Base-by-base conservation (phyloP, 352 stramenopile genomes). In the Pythium graminicola region DNA sequence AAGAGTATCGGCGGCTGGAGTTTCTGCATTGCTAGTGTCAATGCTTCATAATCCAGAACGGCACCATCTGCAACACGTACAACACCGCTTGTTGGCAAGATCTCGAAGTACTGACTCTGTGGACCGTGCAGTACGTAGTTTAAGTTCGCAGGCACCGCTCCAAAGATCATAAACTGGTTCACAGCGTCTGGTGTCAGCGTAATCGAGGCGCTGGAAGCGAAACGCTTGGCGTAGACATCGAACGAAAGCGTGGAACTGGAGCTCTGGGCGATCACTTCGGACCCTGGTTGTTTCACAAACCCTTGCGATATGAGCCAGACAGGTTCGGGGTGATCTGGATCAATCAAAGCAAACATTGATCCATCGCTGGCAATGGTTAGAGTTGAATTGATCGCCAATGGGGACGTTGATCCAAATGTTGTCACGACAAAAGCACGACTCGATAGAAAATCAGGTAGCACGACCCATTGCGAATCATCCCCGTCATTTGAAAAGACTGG, bases 1-100 rank as follows among this genome's bases (percentile, higher is more conserved):
- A 49, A 29, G 11, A 60, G 39, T 3, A 22, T 10, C 4, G 49
- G 13, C 13, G 20, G 27, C 2, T 42, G 27, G 9, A 75, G 54
- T 13, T 64, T 60, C 22, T 60, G 49, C 4, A 78, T 56, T 11
- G 35, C 43, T 42, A 77, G 55, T 16, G 54, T 40, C 3, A 78
- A 55, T 11, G 42, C 35, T 50, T 85, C 74, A 28, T 64, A 85
- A 23, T 82, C 70, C 0, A 85, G 47, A 11, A 10, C 11, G 1
- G 43, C 51, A 17, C 19, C 36, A 4, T 44, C 45, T 9, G 64
- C 29, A 9, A 81, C 41, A 2, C 47, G 22, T 11, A 81, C 19
- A 17, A 68, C 54, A 4, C 69, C 68, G 0, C 47, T 48, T 0
- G 24, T 54, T 19, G 45, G 20, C 20, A 28, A 19, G 1, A 60